Percentiles rank a stretch among this genome's conserved stretches.
Conservation (phyloP, 108 stramenopile genomes). For the Conticribra guillardii region DNA sequence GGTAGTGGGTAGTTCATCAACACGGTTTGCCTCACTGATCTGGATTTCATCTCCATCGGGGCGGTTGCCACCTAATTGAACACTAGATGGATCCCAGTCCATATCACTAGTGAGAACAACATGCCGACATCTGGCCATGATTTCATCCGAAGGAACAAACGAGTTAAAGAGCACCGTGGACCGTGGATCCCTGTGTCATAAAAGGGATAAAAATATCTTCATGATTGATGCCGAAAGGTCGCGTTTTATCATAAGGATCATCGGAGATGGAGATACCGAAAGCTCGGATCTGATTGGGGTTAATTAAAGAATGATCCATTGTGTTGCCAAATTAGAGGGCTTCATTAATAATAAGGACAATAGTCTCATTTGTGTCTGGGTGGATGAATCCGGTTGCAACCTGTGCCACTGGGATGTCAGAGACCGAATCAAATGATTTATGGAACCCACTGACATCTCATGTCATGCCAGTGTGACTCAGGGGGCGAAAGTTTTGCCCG, state of each 20-base stretch:
- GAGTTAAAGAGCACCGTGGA: not conserved
- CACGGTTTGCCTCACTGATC: too few species aligned
- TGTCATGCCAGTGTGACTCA: not conserved
- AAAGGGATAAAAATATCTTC: not conserved
- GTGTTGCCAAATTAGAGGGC: not conserved
- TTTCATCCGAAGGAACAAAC: not conserved
- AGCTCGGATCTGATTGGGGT: not conserved
- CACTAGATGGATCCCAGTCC: not conserved
- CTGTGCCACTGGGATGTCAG: conserved; percentile 2
- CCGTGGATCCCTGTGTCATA: not conserved
- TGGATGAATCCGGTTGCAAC: not conserved
- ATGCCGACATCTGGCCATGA: not conserved
- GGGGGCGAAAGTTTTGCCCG: not conserved
- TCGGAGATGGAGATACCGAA: not conserved
- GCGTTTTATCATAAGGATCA: not conserved
- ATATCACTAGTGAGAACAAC: not conserved
- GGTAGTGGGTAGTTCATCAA: too few species aligned
- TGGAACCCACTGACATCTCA: conserved; percentile 2
- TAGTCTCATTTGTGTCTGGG: not conserved
- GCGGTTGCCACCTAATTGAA: not conserved
- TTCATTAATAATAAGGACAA: conserved; percentile 8
- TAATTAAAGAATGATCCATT: conserved; percentile 3
- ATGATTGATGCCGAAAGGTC: not conserved
- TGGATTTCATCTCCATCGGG: too few species aligned
- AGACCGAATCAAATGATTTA: not conserved